Conservation (phyloP, 805 yeast genomes). For the Candida nitratophila region DNA sequence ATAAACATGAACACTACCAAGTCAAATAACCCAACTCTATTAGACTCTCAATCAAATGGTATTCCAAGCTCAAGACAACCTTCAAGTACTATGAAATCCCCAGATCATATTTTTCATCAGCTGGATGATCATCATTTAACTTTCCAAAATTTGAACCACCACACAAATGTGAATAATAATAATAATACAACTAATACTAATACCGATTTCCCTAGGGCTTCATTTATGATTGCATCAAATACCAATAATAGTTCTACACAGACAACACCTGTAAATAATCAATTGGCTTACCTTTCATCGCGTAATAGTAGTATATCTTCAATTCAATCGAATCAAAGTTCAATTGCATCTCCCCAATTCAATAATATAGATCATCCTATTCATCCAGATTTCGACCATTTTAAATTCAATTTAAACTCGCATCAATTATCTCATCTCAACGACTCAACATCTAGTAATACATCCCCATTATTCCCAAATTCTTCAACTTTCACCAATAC, state of each 20-base stretch:
- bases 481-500: conserved; percentile 12
- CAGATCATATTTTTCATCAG: neutral
- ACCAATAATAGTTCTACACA: neutral
- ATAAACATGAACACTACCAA: conserved; percentile 16
- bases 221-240: neutral
- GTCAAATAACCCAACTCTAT: conserved; percentile 13
- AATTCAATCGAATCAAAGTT: conserved; percentile 3
- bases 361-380: neutral
- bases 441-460: conserved; percentile 3
- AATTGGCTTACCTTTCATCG: conserved; percentile 1
- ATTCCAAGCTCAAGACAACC: conserved; percentile 22
- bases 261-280: neutral
- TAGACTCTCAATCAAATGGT: conserved; percentile 19
- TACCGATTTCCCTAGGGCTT: no score
- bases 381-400: neutral
- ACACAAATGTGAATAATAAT: no score
- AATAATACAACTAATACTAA: neutral
- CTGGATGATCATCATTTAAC: neutral
- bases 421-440: no score
- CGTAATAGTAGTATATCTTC: conserved; percentile 6
- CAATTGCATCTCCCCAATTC: conserved; percentile 3
- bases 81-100: conserved; percentile 10
- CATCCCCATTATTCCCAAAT: conserved; percentile 13
- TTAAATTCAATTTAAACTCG: neutral
- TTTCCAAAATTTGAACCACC: neutral